These are phyloP conservation scores for Gryganskiella cystojenkinii DNA, from an alignment of 192 early-diverging fungal species.

Conservation along the genomic window DNA sequence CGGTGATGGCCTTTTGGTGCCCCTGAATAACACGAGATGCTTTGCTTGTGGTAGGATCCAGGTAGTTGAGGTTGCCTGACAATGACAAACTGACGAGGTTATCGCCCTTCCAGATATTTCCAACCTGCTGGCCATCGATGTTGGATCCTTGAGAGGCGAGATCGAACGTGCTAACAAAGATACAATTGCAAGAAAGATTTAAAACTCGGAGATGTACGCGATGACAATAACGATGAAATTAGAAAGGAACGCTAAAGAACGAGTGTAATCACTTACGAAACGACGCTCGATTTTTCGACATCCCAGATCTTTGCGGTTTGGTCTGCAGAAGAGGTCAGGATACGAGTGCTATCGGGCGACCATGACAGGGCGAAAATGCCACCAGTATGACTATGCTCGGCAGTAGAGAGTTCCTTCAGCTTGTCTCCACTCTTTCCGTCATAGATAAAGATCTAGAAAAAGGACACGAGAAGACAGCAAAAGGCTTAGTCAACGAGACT, in stretches of 20 bases:
- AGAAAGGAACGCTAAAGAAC: too few relatives aligned
- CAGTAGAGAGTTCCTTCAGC: constrained; percentile 59
- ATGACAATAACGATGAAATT: neutral
- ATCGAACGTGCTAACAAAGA: constrained; percentile 60
- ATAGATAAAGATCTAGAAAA: constrained; percentile 84
- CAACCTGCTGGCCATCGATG: constrained; percentile 90
- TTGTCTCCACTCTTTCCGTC: constrained; percentile 92
- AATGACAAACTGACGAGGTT: constrained; percentile 83
- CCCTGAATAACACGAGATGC: constrained; percentile 69
- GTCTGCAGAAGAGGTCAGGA: constrained; percentile 90
- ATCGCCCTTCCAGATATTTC: constrained; percentile 87
- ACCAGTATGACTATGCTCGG: constrained; percentile 76
- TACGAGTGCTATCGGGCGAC: constrained; percentile 80
- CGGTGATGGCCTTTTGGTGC: constrained; percentile 88
- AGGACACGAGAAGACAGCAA: neutral
- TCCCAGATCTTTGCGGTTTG: constrained; percentile 94
- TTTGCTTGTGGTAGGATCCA: constrained; percentile 68
- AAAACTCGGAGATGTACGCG: neutral
- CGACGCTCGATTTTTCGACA: constrained; percentile 72
- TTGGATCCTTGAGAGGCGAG: constrained; percentile 44
- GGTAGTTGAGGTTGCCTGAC: constrained; percentile 88
- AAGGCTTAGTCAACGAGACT: neutral
- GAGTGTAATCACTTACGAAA: constrained; percentile 64
- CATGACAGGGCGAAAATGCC: constrained; percentile 88
- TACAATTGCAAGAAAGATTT: too few relatives aligned